Evolutionary conservation across 192 early-diverging fungal species (phyloP), one percentile per base, ranked within the genome.

Genomic region (Neocallimastix lanati): DNA sequence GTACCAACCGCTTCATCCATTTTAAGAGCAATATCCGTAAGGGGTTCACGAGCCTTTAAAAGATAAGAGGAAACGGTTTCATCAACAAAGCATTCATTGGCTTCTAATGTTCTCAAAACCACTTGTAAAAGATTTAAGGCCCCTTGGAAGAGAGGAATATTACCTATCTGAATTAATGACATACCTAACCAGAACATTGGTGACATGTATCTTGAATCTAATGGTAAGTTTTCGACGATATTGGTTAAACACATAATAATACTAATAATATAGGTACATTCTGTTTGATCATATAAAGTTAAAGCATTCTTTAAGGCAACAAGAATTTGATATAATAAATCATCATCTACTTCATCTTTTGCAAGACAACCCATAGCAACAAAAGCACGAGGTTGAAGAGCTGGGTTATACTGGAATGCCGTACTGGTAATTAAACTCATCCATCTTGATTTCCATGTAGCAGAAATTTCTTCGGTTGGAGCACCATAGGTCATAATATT

Each of bases 351-450:
- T 80, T 94, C 94, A 82, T 96, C 93, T 29, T 92, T 87, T 7
- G 94, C 94, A 58, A 98, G 86, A 58, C 92, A 93, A 28, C 96
- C 96, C 29, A 98, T 86, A 25, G 92, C 87, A 29, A 96, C 93
- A 85, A 97, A 98, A 2, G 96, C 93, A 36, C 96, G 90, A 6
- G 96, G 95, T 83, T 98, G 96, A 29, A 97, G 91, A 0, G 95
- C 94, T 11, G 93, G 94, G 82, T 96, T 96, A 84, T 92, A 93
- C 80, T 96, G 93, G 89, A 98, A 98, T 0, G 96, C 95, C 76
- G 93, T 94, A 50, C 93, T 92, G 12, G 95, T 90, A 18, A 97
- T 92, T 78, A 98, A 84, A 38, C 94, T 91, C 86, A 96, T 94
- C 96, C 96, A 98, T 35, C 95, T 86, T 27, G 96, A 89, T 78